Evolutionary conservation across 2,329 filamentous ascomycete genomes (phyloP).

Genomic region (Trichophyton verrucosum): DNA sequence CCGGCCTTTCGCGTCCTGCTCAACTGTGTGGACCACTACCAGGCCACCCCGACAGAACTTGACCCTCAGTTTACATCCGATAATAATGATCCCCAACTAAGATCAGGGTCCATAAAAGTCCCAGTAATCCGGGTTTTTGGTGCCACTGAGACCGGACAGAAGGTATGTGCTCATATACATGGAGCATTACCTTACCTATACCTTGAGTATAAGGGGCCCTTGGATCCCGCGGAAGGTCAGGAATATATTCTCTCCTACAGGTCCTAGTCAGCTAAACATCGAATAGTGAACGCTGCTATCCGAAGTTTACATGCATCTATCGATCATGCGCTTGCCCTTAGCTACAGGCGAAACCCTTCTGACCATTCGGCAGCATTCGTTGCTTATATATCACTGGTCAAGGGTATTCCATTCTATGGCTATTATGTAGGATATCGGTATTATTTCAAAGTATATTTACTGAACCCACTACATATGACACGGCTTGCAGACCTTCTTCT

Average conservation of each 20-base stretch:
- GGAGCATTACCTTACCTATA: constrained; percentile 95
- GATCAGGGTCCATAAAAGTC: constrained; percentile 55
- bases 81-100: constrained; percentile 45
- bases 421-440: constrained; percentile 85
- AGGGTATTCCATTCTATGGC: constrained; percentile 90
- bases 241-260: constrained; percentile 1
- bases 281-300: constrained; percentile 60
- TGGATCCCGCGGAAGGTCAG: constrained; percentile 56
- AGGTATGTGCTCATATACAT: constrained; percentile 90
- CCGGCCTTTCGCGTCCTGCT: constrained; percentile 78
- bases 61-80: constrained; percentile 66
- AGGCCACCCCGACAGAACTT: constrained; percentile 62
- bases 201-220: constrained; percentile 63
- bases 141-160: constrained; percentile 85
- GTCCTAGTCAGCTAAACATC: constrained; percentile 12
- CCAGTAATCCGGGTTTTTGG: constrained; percentile 87
- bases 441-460: constrained; percentile 89
- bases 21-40: constrained; percentile 94
- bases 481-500: constrained; percentile 74
- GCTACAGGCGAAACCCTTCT: constrained; percentile 65
- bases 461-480: constrained; percentile 79
- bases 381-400: constrained; percentile 80
- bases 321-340: constrained; percentile 76
- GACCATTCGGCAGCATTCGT: constrained; percentile 62
- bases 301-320: constrained; percentile 71